phyloP scores from a whole-genome alignment of 305 asterid species.

The Fraxinus sp. region DNA sequence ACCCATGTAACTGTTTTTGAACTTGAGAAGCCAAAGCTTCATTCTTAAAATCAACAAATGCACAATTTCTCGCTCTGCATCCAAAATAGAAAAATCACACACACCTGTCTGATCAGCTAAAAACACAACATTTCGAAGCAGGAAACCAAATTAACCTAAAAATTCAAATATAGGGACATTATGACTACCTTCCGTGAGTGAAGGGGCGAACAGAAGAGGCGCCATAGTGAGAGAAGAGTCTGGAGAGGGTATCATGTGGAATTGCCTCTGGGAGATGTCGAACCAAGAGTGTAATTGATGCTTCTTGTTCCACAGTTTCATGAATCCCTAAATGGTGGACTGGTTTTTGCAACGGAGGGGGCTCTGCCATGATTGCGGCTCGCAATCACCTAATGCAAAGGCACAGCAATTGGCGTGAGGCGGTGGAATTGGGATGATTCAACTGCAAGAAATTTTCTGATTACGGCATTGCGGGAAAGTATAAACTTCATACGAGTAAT shows the following conservation, averaged over 20 bases:
- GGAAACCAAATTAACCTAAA: not conserved
- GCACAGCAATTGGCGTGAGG: not conserved
- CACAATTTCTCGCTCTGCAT: slow-evolving; percentile 70
- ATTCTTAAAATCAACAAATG: slow-evolving; percentile 71
- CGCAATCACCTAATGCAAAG: not conserved
- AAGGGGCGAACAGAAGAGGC: slow-evolving; percentile 74
- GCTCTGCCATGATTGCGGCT: slow-evolving; percentile 26
- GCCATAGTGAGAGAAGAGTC: slow-evolving; percentile 80
- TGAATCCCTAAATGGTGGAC: slow-evolving; percentile 7
- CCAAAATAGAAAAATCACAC: not conserved
- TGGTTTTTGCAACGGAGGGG: slow-evolving; percentile 19
- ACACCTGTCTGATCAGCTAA: slow-evolving; percentile 13
- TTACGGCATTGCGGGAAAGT: not conserved
- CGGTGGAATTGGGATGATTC: not conserved
- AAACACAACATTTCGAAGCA: not conserved
- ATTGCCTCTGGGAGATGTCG: slow-evolving; percentile 93
- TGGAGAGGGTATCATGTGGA: slow-evolving; percentile 59
- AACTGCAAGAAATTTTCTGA: not conserved
- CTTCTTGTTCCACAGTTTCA: slow-evolving; percentile 11
- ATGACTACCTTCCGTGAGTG: slow-evolving; percentile 52
- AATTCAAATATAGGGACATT: not conserved
- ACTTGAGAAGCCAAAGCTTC: slow-evolving; percentile 71
- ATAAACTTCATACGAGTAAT: not conserved
- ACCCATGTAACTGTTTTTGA: slow-evolving; percentile 79
- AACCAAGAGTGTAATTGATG: slow-evolving; percentile 51